A percentile compares a stretch with the other conserved stretches of the same genome.
phyloP scores from a whole-genome alignment of 2,329 filamentous ascomycete genomes.

The Alternaria gaisen region DNA sequence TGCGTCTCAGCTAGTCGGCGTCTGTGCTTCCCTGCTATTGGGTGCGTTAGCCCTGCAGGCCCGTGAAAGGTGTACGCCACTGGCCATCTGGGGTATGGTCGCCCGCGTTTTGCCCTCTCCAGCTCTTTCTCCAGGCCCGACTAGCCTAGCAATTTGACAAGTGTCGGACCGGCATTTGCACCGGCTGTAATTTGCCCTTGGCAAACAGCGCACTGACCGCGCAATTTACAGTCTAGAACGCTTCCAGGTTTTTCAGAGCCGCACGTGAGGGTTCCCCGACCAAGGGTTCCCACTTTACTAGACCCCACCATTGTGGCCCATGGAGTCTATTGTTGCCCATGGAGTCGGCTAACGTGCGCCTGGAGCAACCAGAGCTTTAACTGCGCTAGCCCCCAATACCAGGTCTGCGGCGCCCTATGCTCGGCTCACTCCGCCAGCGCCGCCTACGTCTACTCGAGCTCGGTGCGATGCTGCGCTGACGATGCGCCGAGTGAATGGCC shows the following conservation, averaged over 20 bases:
- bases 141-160: conserved; percentile 3
- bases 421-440: neutral
- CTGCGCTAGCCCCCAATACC: neutral
- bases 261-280: conserved; percentile 7
- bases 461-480: neutral
- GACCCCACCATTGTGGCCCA: conserved; percentile 4
- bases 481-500: neutral
- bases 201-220: neutral
- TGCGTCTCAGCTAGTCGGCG: neutral
- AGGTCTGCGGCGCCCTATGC: neutral
- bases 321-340: conserved; percentile 2
- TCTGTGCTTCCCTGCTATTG: neutral
- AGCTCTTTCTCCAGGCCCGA: conserved; percentile 3
- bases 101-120: conserved; percentile 2
- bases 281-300: conserved; percentile 1
- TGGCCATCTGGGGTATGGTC: conserved; percentile 4
- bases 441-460: neutral
- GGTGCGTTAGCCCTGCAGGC: neutral
- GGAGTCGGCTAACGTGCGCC: conserved; percentile 1
- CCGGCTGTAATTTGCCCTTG: neutral
- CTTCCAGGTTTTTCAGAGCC: conserved; percentile 4
- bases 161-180: conserved; percentile 5
- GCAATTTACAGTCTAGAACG: neutral
- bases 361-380: neutral
- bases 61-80: conserved; percentile 1